A percentile compares a stretch with the other conserved stretches of the same genome.
phyloP scores from a whole-genome alignment of 352 stramenopile genomes.

The Pythium sp. region DNA sequence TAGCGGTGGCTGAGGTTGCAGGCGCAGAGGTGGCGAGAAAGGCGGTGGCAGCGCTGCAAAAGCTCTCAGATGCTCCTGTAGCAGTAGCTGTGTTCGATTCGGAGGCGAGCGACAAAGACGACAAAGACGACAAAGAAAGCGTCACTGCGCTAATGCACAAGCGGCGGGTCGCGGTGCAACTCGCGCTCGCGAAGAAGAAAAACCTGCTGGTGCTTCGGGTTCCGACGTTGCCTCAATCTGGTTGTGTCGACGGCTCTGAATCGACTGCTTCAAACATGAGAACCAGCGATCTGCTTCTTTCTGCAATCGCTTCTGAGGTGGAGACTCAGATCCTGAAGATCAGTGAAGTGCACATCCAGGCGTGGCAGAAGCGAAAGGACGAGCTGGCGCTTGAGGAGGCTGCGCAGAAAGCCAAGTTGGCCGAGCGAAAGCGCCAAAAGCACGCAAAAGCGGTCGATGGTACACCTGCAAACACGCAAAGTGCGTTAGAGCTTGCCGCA shows the following conservation, averaged over 20 bases:
- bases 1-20: not conserved
- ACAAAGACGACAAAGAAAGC: not conserved
- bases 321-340: slow-evolving; percentile 3
- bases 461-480: not conserved
- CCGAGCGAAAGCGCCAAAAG: slow-evolving; percentile 4
- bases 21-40: not conserved
- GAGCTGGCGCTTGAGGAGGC: not conserved
- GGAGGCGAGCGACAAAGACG: not conserved
- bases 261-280: not conserved
- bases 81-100: not conserved
- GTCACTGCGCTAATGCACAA: not conserved
- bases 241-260: too few relatives aligned
- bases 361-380: slow-evolving; percentile 1
- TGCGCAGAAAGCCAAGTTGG: not conserved
- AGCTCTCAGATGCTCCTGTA: not conserved
- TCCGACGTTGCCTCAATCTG: not conserved
- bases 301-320: slow-evolving; percentile 3
- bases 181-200: slow-evolving; percentile 6
- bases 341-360: slow-evolving; percentile 5
- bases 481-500: not conserved
- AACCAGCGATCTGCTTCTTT: not conserved
- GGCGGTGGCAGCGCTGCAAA: not conserved
- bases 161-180: slow-evolving; percentile 1
- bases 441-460: not conserved
- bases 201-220: not conserved